These are phyloP conservation scores for Vigna nakashimae DNA, from an alignment of 306 rosid species.

Conservation along the genomic window DNA sequence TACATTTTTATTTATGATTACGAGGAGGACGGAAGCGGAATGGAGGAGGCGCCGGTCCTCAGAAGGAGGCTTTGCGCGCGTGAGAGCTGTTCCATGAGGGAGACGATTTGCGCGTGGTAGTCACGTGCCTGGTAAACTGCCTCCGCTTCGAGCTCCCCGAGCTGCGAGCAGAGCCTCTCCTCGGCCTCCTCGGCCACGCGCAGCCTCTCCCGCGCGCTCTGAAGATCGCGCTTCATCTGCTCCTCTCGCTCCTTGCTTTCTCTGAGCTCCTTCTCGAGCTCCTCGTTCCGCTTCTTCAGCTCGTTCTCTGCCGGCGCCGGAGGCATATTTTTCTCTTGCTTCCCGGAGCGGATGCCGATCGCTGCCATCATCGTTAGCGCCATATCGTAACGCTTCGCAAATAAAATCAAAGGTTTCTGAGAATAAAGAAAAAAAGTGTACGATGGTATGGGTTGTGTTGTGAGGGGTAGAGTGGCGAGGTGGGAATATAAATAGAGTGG, in stretches of 20 bases:
- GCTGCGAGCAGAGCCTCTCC: conserved; percentile 92
- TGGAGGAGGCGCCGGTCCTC: conserved; percentile 35
- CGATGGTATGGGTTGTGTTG: conserved; percentile 1
- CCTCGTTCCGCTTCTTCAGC: conserved; percentile 69
- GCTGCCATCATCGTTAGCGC: conserved; percentile 48
- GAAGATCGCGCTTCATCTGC: conserved; percentile 61
- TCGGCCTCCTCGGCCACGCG: conserved; percentile 89
- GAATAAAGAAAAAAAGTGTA: not conserved
- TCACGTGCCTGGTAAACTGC: conserved; percentile 76
- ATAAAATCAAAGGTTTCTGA: not conserved
- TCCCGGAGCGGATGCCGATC: conserved; percentile 35
- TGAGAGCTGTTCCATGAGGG: conserved; percentile 73
- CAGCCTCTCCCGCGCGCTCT: conserved; percentile 64
- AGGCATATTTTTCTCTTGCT: not conserved
- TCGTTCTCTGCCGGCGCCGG: conserved; percentile 16
- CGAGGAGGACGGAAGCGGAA: conserved; percentile 36
- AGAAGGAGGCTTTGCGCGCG: conserved; percentile 63
- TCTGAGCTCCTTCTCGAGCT: conserved; percentile 75
- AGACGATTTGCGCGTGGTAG: conserved; percentile 59
- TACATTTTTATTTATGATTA: not conserved
- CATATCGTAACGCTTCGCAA: not conserved
- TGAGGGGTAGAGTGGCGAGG: not conserved
- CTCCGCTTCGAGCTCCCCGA: conserved; percentile 90
- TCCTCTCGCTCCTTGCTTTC: conserved; percentile 77
- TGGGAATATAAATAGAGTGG: conserved; percentile 35